These are phyloP conservation scores for Phytophthora litchii DNA, from an alignment of 352 stramenopile species.

Conservation along the genomic window DNA sequence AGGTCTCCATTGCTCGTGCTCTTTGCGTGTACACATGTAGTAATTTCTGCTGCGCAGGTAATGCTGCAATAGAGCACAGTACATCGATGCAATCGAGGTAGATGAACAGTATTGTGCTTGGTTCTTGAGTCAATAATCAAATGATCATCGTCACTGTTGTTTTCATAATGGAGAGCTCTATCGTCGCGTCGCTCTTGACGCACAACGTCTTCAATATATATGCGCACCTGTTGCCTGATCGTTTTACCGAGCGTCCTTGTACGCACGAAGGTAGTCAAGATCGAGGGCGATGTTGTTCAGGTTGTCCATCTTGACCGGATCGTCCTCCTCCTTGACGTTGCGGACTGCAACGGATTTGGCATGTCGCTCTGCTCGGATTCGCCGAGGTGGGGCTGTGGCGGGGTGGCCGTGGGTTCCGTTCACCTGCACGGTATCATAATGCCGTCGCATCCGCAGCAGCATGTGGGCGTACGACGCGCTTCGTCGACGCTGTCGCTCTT, in stretches of 20 bases:
- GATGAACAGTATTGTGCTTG: not conserved
- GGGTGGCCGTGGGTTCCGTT: constrained; percentile 20
- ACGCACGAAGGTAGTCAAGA: constrained; percentile 32
- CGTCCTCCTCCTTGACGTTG: constrained; percentile 7
- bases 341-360: constrained; percentile 22
- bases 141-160: constrained; percentile 1
- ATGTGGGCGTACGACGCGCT: constrained; percentile 31
- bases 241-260: constrained; percentile 35
- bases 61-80: constrained; percentile 11
- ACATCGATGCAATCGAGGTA: not conserved
- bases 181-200: not conserved
- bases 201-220: constrained; percentile 16
- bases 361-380: constrained; percentile 23
- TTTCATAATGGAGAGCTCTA: constrained; percentile 10
- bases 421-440: constrained; percentile 36
- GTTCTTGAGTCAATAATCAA: constrained; percentile 4
- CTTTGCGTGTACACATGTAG: too few relatives aligned
- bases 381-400: constrained; percentile 27
- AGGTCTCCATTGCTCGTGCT: constrained; percentile 3
- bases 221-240: not conserved
- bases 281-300: constrained; percentile 17
- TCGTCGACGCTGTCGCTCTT: constrained; percentile 34
- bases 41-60: not conserved
- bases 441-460: constrained; percentile 32
- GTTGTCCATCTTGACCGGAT: constrained; percentile 6